phyloP scores from a whole-genome alignment of 2,329 filamentous ascomycete species.

The Cladorrhinum sp. region DNA sequence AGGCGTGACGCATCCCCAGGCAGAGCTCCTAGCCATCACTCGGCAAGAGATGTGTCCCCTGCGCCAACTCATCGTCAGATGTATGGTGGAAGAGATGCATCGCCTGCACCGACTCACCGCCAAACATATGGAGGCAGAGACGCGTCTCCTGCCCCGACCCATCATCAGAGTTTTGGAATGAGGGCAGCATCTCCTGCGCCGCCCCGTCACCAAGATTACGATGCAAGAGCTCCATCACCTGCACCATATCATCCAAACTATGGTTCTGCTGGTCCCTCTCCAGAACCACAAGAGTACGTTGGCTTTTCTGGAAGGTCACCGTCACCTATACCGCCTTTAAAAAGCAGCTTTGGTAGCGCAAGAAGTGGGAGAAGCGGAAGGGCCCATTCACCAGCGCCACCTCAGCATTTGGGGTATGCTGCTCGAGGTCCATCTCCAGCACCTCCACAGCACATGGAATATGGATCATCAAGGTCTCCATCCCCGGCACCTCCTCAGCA shows the following conservation, averaged over 20 bases:
- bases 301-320: neutral
- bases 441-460: slow-evolving; percentile 1
- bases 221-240: slow-evolving; percentile 19
- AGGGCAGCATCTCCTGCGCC: slow-evolving; percentile 21
- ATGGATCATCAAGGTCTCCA: slow-evolving; percentile 5
- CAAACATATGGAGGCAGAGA: slow-evolving; percentile 19
- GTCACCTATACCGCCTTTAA: slow-evolving; percentile 5
- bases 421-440: slow-evolving; percentile 39
- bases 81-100: slow-evolving; percentile 33
- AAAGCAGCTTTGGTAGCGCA: neutral
- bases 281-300: slow-evolving; percentile 4
- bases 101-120: slow-evolving; percentile 36
- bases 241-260: slow-evolving; percentile 10
- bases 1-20: neutral
- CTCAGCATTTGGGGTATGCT: neutral
- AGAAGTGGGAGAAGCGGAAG: neutral
- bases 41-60: slow-evolving; percentile 10
- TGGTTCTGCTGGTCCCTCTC: slow-evolving; percentile 1
- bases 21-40: neutral
- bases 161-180: neutral
- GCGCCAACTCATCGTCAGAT: neutral
- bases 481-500: slow-evolving; percentile 1
- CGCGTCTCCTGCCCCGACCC: slow-evolving; percentile 8
- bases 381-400: neutral
- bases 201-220: slow-evolving; percentile 23